Base-by-base conservation (phyloP, 1,139 yeast species). In the Chernovozyma sophiae-reginae region DNA sequence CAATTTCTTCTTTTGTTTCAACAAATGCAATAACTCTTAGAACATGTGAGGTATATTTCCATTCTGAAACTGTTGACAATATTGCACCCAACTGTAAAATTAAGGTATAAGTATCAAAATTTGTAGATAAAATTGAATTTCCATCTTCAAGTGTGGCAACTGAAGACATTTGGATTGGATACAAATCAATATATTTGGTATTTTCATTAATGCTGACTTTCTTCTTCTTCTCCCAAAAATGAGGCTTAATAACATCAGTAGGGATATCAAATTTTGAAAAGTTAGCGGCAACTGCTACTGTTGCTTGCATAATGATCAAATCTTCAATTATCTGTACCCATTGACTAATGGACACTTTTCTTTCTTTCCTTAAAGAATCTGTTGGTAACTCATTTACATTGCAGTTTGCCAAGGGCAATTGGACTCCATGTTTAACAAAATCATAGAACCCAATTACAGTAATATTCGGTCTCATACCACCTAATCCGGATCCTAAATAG, bases 381-480 rank as follows among this genome's bases (percentile, higher is more conserved):
- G 97, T 89, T 0, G 97, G 97, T 18, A 92, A 60, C 37, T 55
- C 53, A 13, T 47, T 42, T 11, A 53, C 37, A 26, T 43, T 44
- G 4, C 51, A 43, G 8, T 49, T 48, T 27, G 45, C 32, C 2
- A 47, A 38, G 1, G 70, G 68, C 35, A 63, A 45, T 8, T 54
- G 51, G 14, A 64, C 51, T 0, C 73, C 72, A 45, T 65, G 73
- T 39, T 68, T 68, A 13, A 53, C 55, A 36, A 79, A 68, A 51
- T 89, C 95, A 49, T 82, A 86, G 51, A 87, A 87, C 0, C 97
- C 97, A 34, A 90, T 47, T 0, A 92, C 95, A 0, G 96, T 87
- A 38, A 92, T 89, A 55, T 92, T 92, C 2, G 98, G 98, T 49
- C 78, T 82, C 97, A 92, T 92, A 12, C 97, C 97, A 4, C 98